Conservation (phyloP, 768 basidiomycete genomes). For the Auricularia sp. region DNA sequence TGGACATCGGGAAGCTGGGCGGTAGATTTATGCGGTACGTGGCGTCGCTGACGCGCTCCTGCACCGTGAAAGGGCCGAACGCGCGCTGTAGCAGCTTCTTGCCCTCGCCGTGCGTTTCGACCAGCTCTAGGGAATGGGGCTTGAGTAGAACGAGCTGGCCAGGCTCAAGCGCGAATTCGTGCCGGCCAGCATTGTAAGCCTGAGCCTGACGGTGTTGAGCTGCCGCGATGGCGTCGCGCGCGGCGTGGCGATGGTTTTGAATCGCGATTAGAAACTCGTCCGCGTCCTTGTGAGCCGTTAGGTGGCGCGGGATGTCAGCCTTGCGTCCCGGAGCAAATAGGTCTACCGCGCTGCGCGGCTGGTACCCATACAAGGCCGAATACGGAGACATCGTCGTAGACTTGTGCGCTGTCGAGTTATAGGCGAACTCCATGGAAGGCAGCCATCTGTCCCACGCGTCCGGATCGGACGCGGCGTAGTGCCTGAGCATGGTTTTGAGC, state of each 20-base stretch:
- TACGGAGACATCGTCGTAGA: slow-evolving; percentile 30
- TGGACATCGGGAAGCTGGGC: neutral
- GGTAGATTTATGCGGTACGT: neutral
- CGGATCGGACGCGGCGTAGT: slow-evolving; percentile 20
- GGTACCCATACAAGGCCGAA: slow-evolving; percentile 25
- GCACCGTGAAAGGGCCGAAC: neutral
- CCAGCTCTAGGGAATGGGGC: neutral
- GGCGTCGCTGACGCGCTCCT: neutral
- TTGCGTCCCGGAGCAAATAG: neutral
- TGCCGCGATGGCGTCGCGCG: neutral
- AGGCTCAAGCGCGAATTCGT: neutral
- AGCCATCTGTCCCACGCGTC: slow-evolving; percentile 34
- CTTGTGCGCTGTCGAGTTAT: slow-evolving; percentile 27
- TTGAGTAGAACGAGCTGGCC: neutral
- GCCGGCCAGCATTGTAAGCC: neutral
- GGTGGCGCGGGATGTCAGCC: neutral
- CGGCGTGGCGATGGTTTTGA: neutral
- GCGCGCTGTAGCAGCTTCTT: slow-evolving; percentile 1
- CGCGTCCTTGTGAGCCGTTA: neutral
- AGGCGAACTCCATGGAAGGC: slow-evolving; percentile 31
- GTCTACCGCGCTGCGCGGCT: slow-evolving; percentile 12
- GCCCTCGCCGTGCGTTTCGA: neutral
- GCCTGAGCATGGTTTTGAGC: slow-evolving; percentile 9
- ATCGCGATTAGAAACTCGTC: neutral
- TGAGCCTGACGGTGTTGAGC: neutral